Conservation (phyloP, 345 rosid species). For the Bruguiera sexangula region DNA sequence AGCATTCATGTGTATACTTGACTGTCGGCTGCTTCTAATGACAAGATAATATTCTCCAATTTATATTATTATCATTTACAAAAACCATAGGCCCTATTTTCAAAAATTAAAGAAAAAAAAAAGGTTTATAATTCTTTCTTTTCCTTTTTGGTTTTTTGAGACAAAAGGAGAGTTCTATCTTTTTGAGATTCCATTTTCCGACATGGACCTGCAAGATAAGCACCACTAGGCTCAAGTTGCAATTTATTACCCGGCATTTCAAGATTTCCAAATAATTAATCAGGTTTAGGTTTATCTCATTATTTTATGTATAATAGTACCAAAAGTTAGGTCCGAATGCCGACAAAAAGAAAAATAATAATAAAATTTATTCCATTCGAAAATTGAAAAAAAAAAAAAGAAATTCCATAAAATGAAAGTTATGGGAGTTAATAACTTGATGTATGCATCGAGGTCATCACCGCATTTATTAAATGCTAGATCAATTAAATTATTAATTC, state of each 20-base stretch:
- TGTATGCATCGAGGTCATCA: slow-evolving; percentile 50
- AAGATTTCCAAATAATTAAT: slow-evolving; percentile 5
- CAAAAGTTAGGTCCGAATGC: slow-evolving; percentile 47
- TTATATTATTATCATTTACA: not conserved
- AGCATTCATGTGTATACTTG: not conserved
- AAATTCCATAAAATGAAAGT: slow-evolving; percentile 17
- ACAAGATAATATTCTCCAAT: too few relatives aligned
- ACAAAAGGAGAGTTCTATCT: not conserved
- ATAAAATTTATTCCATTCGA: slow-evolving; percentile 20
- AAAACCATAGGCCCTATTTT: not conserved
- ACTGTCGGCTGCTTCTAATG: too few relatives aligned
- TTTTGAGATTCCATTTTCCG: slow-evolving; percentile 27
- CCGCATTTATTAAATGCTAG: slow-evolving; percentile 22
- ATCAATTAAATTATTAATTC: slow-evolving; percentile 31
- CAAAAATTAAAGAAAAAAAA: too few relatives aligned
- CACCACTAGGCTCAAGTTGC: slow-evolving; percentile 33
- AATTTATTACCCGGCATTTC: slow-evolving; percentile 13
- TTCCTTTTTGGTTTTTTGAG: not conserved
- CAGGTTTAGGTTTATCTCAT: slow-evolving; percentile 18
- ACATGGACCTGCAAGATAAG: slow-evolving; percentile 36
- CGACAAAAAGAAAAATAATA: slow-evolving; percentile 38
- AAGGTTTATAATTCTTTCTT: too few relatives aligned
- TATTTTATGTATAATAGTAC: slow-evolving; percentile 16
- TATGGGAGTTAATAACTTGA: slow-evolving; percentile 26
- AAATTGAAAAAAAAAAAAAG: not conserved